Evolutionary conservation across 1,139 yeast species (phyloP).

Genomic region (Eremothecium coryli): DNA sequence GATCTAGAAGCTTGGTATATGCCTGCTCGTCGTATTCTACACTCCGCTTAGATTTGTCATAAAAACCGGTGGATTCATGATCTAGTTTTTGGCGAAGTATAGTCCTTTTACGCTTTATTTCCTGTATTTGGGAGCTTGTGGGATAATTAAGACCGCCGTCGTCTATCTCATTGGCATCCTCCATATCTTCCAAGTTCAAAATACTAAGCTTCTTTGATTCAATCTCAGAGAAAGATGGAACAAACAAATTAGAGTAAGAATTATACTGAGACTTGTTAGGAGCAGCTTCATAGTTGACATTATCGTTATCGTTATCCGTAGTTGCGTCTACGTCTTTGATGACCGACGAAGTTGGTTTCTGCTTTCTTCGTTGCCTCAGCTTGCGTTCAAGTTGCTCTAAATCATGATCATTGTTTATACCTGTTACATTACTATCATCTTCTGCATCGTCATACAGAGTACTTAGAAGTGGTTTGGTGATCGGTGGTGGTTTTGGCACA

Average conservation of each 20-base stretch:
- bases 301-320: neutral
- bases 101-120: conserved; percentile 9
- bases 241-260: conserved; percentile 5
- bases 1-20: conserved; percentile 20
- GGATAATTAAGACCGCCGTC: neutral
- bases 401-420: neutral
- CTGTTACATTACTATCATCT: conserved; percentile 2
- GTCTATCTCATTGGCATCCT: conserved; percentile 22
- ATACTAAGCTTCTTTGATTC: conserved; percentile 1
- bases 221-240: neutral
- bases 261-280: neutral
- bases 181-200: conserved; percentile 13
- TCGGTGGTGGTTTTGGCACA: neutral
- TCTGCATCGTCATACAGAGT: conserved; percentile 7
- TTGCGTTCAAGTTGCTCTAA: neutral
- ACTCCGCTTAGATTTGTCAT: conserved; percentile 1
- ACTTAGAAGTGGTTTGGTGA: neutral
- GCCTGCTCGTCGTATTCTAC: conserved; percentile 13
- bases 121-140: conserved; percentile 7
- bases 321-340: no score
- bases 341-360: neutral
- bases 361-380: conserved; percentile 1
- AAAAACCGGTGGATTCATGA: conserved; percentile 7
- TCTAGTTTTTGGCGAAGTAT: conserved; percentile 9
- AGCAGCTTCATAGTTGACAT: neutral